Conservation (phyloP, 257 asterid species). For the Capsicum baccatum region DNA sequence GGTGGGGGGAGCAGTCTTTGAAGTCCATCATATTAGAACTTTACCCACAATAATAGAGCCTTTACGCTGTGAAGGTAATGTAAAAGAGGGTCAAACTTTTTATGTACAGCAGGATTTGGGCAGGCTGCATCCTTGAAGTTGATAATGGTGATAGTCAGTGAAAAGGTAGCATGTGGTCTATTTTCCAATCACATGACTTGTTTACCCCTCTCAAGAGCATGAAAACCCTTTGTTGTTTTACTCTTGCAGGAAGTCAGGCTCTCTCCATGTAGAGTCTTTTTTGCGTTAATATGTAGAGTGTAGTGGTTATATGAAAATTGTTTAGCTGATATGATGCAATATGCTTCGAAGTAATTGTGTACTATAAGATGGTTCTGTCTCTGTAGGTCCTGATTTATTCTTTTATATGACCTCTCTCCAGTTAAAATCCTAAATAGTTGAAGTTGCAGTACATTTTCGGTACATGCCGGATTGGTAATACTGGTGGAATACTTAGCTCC, state of each 20-base stretch:
- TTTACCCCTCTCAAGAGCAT: neutral
- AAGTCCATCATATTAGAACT: neutral
- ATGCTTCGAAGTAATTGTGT: neutral
- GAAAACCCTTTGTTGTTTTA: neutral
- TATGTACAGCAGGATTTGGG: neutral
- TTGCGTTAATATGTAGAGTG: neutral
- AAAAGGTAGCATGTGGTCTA: neutral
- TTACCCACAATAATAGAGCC: neutral
- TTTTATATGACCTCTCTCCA: neutral
- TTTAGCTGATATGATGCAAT: conserved; percentile 16
- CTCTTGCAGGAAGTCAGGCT: conserved; percentile 5
- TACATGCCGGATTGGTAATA: neutral
- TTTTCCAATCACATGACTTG: neutral
- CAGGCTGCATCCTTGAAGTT: neutral
- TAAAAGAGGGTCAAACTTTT: neutral
- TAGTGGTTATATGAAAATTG: neutral
- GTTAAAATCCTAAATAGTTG: neutral
- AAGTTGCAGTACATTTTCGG: neutral
- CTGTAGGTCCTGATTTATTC: conserved; percentile 5
- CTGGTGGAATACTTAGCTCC: neutral
- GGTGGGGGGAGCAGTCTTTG: neutral
- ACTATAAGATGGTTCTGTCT: neutral
- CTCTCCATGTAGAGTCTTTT: neutral
- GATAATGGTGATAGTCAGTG: neutral
- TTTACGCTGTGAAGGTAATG: neutral